phyloP scores from a whole-genome alignment of 768 basidiomycete genomes.

The Trichaptum fuscoviolaceum region DNA sequence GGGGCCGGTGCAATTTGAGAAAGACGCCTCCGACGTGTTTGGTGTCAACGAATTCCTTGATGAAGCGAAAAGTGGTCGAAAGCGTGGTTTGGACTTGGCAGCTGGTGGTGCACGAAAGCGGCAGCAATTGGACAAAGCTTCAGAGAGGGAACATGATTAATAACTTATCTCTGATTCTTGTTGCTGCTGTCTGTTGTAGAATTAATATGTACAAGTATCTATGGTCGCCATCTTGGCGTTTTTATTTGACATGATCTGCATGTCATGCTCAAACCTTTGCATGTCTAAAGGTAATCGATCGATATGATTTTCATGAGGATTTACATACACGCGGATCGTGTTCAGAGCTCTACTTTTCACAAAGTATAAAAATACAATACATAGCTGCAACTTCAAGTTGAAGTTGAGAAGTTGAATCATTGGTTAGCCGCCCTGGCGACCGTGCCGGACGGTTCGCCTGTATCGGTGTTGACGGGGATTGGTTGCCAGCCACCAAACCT shows the following conservation, averaged over 20 bases:
- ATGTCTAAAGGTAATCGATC: neutral
- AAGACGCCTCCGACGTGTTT: constrained; percentile 95
- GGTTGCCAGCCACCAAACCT: neutral
- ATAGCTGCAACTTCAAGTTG: too few species aligned
- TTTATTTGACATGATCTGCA: neutral
- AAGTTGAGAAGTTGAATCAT: too few species aligned
- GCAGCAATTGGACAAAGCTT: constrained; percentile 61
- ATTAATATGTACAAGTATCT: neutral
- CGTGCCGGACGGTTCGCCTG: neutral
- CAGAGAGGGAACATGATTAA: constrained; percentile 28
- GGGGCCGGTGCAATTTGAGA: constrained; percentile 98
- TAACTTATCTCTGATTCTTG: neutral
- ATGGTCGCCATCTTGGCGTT: neutral
- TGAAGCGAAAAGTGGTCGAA: constrained; percentile 93
- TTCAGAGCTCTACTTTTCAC: neutral
- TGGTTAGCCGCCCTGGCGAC: neutral
- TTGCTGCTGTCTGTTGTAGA: neutral
- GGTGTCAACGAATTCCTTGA: constrained; percentile 96
- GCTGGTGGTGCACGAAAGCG: constrained; percentile 62
- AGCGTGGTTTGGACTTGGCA: constrained; percentile 72
- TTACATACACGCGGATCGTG: neutral
- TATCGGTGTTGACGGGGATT: neutral
- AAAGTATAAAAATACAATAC: neutral
- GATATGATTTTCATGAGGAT: neutral
- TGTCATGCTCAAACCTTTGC: neutral